Evolutionary conservation across 345 rosid genomes (phyloP).

Genomic region (Hirschfeldia incana): DNA sequence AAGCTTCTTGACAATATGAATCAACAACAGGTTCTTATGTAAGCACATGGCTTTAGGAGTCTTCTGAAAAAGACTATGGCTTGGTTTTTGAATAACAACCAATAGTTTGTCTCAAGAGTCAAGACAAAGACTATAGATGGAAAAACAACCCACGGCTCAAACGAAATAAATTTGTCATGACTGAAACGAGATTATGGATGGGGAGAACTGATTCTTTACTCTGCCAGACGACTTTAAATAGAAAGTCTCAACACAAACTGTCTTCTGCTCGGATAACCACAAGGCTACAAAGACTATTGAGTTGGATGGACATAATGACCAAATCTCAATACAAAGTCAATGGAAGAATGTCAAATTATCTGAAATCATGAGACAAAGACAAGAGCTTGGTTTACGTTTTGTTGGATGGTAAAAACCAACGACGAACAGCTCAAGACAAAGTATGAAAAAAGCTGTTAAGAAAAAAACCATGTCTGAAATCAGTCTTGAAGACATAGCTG

Average conservation of each 20-base stretch:
- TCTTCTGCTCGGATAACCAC: not conserved
- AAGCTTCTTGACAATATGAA: not conserved
- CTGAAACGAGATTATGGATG: not conserved
- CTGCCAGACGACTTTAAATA: not conserved
- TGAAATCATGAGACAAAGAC: not conserved
- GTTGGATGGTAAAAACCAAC: not conserved
- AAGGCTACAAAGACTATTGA: not conserved
- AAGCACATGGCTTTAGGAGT: not conserved
- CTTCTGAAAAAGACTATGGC: not conserved
- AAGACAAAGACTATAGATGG: not conserved
- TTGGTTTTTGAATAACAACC: not conserved
- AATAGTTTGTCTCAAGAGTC: not conserved
- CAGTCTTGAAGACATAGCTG: not conserved
- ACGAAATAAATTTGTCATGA: not conserved
- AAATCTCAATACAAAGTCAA: not conserved
- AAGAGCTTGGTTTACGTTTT: not conserved
- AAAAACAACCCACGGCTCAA: not conserved
- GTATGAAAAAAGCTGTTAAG: not conserved
- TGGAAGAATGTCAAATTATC: not conserved
- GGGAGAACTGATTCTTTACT: not conserved
- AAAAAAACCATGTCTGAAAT: not conserved
- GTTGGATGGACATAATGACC: not conserved
- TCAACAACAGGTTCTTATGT: not conserved
- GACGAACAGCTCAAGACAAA: not conserved
- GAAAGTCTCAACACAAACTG: not conserved